Evolutionary conservation across 1,139 yeast species (phyloP).

Genomic region (Yamadazyma mexicana): DNA sequence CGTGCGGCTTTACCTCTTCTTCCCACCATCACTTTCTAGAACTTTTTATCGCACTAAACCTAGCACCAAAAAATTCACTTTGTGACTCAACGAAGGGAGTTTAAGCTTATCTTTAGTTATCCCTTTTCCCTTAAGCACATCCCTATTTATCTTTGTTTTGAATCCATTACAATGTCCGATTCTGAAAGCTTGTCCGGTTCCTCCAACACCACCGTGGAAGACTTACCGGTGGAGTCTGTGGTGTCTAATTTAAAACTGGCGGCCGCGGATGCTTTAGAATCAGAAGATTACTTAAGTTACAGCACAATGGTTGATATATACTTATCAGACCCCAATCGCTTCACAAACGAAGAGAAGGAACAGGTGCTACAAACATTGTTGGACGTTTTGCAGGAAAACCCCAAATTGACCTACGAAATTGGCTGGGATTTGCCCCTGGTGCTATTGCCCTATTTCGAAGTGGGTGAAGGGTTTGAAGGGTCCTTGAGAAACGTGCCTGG

Average conservation of each 20-base stretch:
- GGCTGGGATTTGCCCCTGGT: conserved; percentile 88
- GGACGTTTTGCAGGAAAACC: conserved; percentile 29
- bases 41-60: too few relatives aligned
- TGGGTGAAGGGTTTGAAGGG: conserved; percentile 19
- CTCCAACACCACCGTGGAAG: conserved; percentile 27
- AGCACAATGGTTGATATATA: conserved; percentile 69
- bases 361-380: conserved; percentile 43
- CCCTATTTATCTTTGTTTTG: not conserved
- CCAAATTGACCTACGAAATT: conserved; percentile 59
- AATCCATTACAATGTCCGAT: conserved; percentile 26
- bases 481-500: conserved; percentile 35
- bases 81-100: too few relatives aligned
- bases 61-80: too few relatives aligned
- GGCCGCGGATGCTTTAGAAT: conserved; percentile 37
- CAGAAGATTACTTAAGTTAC: conserved; percentile 67
- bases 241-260: conserved; percentile 31
- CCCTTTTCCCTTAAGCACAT: too few relatives aligned
- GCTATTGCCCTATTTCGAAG: conserved; percentile 48
- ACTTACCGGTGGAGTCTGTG: conserved; percentile 27
- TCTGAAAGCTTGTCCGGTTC: conserved; percentile 19
- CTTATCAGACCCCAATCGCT: conserved; percentile 48
- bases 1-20: too few relatives aligned
- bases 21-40: too few relatives aligned
- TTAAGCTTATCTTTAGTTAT: too few relatives aligned
- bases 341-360: conserved; percentile 49